A percentile compares a stretch with the other conserved stretches of the same genome.
Conservation (phyloP, 1,284 basidiomycete species). For the Megacollybia platyphylla region DNA sequence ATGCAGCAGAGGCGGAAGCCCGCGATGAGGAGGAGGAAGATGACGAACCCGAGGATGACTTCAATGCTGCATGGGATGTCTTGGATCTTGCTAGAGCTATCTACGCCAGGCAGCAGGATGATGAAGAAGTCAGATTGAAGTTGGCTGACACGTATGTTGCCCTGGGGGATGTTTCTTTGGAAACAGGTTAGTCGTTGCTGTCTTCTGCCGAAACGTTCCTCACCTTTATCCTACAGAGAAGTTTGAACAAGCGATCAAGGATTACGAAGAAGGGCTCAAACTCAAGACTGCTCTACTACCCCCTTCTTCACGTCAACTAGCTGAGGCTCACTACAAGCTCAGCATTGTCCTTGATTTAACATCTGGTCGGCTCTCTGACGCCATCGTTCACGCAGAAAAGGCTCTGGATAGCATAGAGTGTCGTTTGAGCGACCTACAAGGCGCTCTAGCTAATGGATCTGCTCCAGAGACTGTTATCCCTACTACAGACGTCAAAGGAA, state of each 20-base stretch:
- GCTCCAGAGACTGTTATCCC: conserved; percentile 10
- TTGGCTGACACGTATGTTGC: conserved; percentile 77
- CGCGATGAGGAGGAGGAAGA: conserved; percentile 40
- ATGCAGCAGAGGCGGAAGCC: conserved; percentile 28
- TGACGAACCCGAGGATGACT: conserved; percentile 80
- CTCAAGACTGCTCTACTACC: conserved; percentile 68
- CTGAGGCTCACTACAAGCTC: conserved; percentile 83
- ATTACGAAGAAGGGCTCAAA: conserved; percentile 64
- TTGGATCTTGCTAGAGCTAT: conserved; percentile 79
- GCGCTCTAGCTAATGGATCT: conserved; percentile 3
- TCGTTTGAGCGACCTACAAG: conserved; percentile 52
- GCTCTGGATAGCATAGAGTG: conserved; percentile 67
- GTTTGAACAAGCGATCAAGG: conserved; percentile 80
- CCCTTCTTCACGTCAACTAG: conserved; percentile 71
- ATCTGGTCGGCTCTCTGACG: conserved; percentile 65
- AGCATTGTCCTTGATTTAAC: conserved; percentile 83
- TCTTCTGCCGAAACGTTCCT: conserved; percentile 2
- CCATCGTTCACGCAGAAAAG: conserved; percentile 67
- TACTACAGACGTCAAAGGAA: conserved; percentile 43
- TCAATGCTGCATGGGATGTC: conserved; percentile 90
- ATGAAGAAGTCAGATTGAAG: conserved; percentile 55
- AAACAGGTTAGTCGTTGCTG: conserved; percentile 53
- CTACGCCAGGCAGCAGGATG: conserved; percentile 55
- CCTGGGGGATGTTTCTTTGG: conserved; percentile 79
- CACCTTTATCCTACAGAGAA: conserved; percentile 48